Evolutionary conservation across 2,329 filamentous ascomycete species (phyloP), one percentile per base, ranked within the genome.

Genomic region (Trichoderma semiorbis): DNA sequence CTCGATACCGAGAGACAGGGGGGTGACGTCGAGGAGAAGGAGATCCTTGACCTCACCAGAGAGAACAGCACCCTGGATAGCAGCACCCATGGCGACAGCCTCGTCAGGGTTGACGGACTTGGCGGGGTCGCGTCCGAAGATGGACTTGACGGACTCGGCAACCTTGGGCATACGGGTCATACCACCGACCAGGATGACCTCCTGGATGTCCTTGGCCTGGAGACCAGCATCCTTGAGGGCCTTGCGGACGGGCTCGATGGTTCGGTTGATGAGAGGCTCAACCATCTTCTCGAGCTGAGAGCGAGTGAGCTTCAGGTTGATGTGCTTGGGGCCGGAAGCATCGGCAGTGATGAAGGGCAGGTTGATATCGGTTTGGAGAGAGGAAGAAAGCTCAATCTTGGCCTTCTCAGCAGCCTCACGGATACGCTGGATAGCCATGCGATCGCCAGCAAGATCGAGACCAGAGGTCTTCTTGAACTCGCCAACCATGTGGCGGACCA

Each of bases 131-230:
- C 95, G 95, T 76, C 95, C 95, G 84, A 98, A 98, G 83, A 98
- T 95, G 87, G 87, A 90, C 92, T 97, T 97, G 83, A 98, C 95
- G 58, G 94, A 96, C 87, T 98, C 94, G 75, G 90, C 88, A 77
- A 98, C 95, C 92, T 98, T 98, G 83, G 95, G 95, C 95, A 98
- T 98, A 87, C 95, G 95, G 78, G 95, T 98, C 95, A 98, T 98
- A 85, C 95, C 95, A 91, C 95, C 95, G 70, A 98, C 95, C 57
- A 98, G 92, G 83, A 98, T 97, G 78, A 98, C 93, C 82, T 98
- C 95, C 85, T 98, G 93, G 81, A 98, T 97, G 74, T 98, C 95
- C 87, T 94, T 97, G 78, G 95, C 90, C 83, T 93, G 87, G 61
- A 98, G 90, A 84, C 91, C 91, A 82, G 95, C 95, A 84, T 98